These are phyloP conservation scores for Ustilago lituana DNA, from an alignment of 1,284 basidiomycete genomes.

Conservation along the genomic window DNA sequence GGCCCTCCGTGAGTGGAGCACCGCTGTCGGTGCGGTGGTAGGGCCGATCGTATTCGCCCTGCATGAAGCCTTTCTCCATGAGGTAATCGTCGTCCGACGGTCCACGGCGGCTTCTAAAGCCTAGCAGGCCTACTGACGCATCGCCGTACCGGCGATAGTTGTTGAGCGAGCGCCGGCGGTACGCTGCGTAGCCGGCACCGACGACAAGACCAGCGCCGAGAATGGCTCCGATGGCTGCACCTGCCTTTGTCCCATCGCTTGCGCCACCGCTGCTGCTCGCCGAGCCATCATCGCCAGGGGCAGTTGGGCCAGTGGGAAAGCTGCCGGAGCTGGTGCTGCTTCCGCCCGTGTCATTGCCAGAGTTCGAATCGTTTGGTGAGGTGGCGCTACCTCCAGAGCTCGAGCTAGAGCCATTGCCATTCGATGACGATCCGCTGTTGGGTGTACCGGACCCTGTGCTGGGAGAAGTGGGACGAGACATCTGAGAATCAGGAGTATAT, in stretches of 20 bases:
- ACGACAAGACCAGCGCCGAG: constrained; percentile 55
- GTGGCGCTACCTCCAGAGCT: constrained; percentile 11
- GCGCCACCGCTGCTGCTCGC: constrained; percentile 15
- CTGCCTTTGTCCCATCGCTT: constrained; percentile 47
- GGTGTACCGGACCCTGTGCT: constrained; percentile 20
- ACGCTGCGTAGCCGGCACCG: constrained; percentile 52
- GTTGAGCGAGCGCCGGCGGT: constrained; percentile 42
- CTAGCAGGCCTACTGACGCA: constrained; percentile 38
- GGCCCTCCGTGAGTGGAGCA: constrained; percentile 13
- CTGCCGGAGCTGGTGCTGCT: constrained; percentile 2
- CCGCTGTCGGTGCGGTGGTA: constrained; percentile 26
- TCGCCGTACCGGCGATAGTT: constrained; percentile 48
- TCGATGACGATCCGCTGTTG: neutral
- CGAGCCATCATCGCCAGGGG: neutral
- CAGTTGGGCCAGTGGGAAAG: constrained; percentile 20
- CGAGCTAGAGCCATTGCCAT: neutral
- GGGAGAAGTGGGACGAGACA: neutral
- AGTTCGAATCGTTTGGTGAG: neutral
- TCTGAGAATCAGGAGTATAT: constrained; percentile 55
- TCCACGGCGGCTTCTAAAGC: constrained; percentile 22
- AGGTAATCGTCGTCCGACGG: constrained; percentile 35
- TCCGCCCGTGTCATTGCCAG: neutral
- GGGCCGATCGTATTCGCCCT: constrained; percentile 29
- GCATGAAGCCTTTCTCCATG: constrained; percentile 44
- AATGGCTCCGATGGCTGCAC: constrained; percentile 52